Evolutionary conservation across 1,139 yeast genomes (phyloP), one percentile per base, ranked within the genome.

Genomic region (Kodamaea derodonti): DNA sequence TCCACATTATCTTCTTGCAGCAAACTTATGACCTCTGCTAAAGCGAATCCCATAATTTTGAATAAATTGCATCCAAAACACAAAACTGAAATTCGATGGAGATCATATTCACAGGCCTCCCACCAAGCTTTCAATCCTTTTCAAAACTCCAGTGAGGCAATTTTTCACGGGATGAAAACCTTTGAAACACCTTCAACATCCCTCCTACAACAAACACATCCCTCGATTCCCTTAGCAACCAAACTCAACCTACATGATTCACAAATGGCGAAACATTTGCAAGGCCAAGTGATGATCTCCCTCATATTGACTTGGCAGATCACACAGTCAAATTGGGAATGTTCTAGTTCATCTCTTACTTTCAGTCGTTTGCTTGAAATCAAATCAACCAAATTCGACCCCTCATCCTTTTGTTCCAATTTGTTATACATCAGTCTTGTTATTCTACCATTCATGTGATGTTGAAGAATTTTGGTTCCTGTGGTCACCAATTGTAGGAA

Each of bases 261-360:
- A 56, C 97, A 88, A 7, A 88, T 69, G 0, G 95, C 88, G 43
- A 88, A 76, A 56, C 97, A 88, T 47, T 80, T 75, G 54, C 97
- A 88, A 1, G 97, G 97, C 97, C 97, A 88, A 3, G 92, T 66
- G 12, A 88, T 80, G 28, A 88, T 75, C 42, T 83, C 86, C 45
- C 97, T 70, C 7, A 79, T 73, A 38, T 82, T 77, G 9, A 72
- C 69, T 46, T 84, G 94, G 55, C 97, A 88, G 2, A 88, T 82
- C 3, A 86, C 95, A 59, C 97, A 88, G 10, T 62, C 75, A 29
- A 69, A 50, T 15, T 59, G 44, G 4, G 49, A 34, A 10, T 40
- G 14, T n/a, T 26, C 12, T 5, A 24, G 26, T 11, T 9, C 20
- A 16, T 32, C 24, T 14, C 20, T 10, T 8, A 17, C 31, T 7